These are phyloP conservation scores for Mycena capillaripes DNA, from an alignment of 768 basidiomycete species.

Conservation along the genomic window DNA sequence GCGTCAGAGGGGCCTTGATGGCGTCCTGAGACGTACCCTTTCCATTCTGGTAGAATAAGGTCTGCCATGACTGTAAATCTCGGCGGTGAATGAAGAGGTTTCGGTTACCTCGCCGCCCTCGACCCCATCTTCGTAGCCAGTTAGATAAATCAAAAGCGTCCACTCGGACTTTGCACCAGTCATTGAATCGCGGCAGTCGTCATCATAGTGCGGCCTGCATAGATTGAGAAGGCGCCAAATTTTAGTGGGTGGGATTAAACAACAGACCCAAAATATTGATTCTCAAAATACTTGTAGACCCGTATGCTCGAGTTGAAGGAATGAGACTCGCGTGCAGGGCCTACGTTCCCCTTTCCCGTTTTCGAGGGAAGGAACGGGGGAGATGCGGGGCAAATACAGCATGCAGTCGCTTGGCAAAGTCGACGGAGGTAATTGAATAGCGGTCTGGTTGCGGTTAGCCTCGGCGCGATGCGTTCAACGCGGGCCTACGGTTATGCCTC, in stretches of 20 bases:
- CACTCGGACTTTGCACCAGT: constrained; percentile 80
- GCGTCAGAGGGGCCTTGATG: constrained; percentile 66
- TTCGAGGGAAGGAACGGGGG: constrained; percentile 64
- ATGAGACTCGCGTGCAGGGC: constrained; percentile 56
- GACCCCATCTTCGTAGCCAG: constrained; percentile 80
- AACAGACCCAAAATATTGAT: constrained; percentile 74
- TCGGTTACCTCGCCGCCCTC: constrained; percentile 73
- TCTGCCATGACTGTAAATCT: constrained; percentile 53
- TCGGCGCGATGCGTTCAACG: neutral
- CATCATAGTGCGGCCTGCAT: constrained; percentile 77
- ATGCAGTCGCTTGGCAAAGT: constrained; percentile 71
- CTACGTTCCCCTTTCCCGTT: constrained; percentile 27
- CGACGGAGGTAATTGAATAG: constrained; percentile 68
- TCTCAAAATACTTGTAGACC: constrained; percentile 75
- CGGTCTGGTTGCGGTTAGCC: constrained; percentile 59
- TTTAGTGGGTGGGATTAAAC: neutral
- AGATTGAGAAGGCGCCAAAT: neutral
- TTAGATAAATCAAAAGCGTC: constrained; percentile 82
- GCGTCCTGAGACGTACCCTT: constrained; percentile 62
- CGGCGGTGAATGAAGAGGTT: neutral
- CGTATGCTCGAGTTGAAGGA: constrained; percentile 83
- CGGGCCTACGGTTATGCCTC: constrained; percentile 71
- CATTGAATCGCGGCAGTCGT: constrained; percentile 69
- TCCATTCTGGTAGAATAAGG: constrained; percentile 76
- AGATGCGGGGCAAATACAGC: constrained; percentile 67